Evolutionary conservation across 139 green algal species (phyloP), one percentile per base, ranked within the genome.

Genomic region (Penium margaritaceum): DNA sequence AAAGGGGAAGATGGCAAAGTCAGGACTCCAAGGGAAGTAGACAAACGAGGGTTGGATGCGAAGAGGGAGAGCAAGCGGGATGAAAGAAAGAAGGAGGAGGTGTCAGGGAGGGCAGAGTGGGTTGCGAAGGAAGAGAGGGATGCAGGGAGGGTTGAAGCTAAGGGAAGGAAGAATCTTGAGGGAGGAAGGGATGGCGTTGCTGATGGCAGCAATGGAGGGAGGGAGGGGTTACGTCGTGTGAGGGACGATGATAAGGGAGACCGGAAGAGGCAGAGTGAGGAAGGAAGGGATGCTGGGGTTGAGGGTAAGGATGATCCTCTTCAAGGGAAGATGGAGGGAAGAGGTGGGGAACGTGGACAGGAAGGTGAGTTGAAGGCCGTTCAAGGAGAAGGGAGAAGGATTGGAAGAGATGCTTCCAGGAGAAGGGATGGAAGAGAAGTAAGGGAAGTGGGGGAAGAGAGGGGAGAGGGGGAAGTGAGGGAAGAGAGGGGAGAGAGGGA

Each of bases 11-110:
- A n/a, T n/a, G n/a, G n/a, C n/a, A n/a, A n/a, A n/a, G n/a, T n/a
- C n/a, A n/a, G n/a, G n/a, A n/a, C n/a, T n/a, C n/a, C n/a, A n/a
- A n/a, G n/a, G n/a, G n/a, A n/a, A n/a, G n/a, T n/a, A n/a, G n/a
- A n/a, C n/a, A n/a, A n/a, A n/a, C n/a, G n/a, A n/a, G n/a, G n/a
- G n/a, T n/a, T n/a, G n/a, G n/a, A n/a, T n/a, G n/a, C n/a, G n/a
- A n/a, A n/a, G n/a, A n/a, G n/a, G n/a, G n/a, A n/a, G n/a, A n/a
- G n/a, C n/a, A n/a, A n/a, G n/a, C n/a, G n/a, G n/a, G n/a, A n/a
- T n/a, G n/a, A n/a, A n/a, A n/a, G n/a, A n/a, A n/a, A n/a, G n/a
- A 58, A 58, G 51, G 51, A 60, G 51, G 51, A 60, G 51, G 30
- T 1, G 21, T 17, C 24, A 24, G 51, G 17, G 15, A 60, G 15